Evolutionary conservation across 192 early-diverging fungal genomes (phyloP).

Genomic region (Mortierella antarctica): DNA sequence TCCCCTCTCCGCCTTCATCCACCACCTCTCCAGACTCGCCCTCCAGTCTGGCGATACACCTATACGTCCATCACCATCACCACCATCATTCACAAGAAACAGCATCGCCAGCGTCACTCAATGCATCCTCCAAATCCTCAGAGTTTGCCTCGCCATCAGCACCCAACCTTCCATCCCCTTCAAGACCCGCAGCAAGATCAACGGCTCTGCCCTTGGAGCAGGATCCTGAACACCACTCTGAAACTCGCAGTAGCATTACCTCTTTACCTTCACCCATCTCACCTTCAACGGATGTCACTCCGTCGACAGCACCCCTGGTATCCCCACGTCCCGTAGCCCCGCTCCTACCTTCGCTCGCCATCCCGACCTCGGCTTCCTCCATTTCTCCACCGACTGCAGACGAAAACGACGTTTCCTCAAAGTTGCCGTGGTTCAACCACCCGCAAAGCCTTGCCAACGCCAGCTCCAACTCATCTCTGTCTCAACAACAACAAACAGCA

Average conservation of each 20-base stretch:
- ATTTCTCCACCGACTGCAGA: neutral
- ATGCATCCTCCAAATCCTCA: neutral
- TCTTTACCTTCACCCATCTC: constrained; percentile 14
- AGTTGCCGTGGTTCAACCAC: constrained; percentile 22
- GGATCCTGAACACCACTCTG: neutral
- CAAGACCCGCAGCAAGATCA: neutral
- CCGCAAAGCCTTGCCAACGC: constrained; percentile 11
- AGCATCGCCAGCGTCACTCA: neutral
- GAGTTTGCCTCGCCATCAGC: neutral
- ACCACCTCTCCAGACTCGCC: constrained; percentile 38
- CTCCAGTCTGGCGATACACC: constrained; percentile 39
- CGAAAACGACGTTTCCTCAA: neutral
- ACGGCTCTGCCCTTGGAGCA: neutral
- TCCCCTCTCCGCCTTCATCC: constrained; percentile 11
- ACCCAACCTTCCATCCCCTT: constrained; percentile 17
- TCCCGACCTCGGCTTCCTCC: neutral
- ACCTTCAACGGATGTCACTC: neutral
- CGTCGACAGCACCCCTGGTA: neutral
- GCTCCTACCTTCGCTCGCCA: constrained; percentile 16
- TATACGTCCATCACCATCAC: constrained; percentile 50
- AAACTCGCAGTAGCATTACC: neutral
- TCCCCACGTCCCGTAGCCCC: constrained; percentile 3
- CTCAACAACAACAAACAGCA: neutral
- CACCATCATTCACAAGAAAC: constrained; percentile 11
- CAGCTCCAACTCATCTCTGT: neutral